A percentile compares a stretch with the other conserved stretches of the same genome.
phyloP scores from a whole-genome alignment of 495 filamentous ascomycete species.

The Aspergillus coremiiformis region DNA sequence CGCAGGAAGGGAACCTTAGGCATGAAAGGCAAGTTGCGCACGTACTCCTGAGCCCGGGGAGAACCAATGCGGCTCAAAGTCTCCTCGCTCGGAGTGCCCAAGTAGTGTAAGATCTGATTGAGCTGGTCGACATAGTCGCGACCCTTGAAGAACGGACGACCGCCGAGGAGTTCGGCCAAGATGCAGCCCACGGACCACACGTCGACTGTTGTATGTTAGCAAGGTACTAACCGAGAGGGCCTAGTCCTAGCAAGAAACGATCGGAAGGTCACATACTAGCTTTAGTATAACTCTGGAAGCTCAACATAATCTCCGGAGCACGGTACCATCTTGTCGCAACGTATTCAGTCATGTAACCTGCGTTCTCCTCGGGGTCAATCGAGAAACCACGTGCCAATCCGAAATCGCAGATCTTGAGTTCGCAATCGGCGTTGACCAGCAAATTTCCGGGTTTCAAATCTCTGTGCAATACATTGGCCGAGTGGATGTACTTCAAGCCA shows the following conservation, averaged over 20 bases:
- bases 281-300: conserved; percentile 99
- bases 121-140: conserved; percentile 98
- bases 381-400: conserved; percentile 94
- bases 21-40: conserved; percentile 96
- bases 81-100: conserved; percentile 93
- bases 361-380: conserved; percentile 95
- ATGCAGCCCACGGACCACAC: conserved; percentile 99
- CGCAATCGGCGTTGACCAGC: conserved; percentile 96
- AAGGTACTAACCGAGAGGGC: no score
- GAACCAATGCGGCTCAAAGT: conserved; percentile 92
- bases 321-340: conserved; percentile 98
- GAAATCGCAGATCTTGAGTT: conserved; percentile 99
- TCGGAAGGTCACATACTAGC: conserved; percentile 64
- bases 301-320: conserved; percentile 98
- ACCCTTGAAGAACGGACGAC: conserved; percentile 97
- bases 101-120: conserved; percentile 97
- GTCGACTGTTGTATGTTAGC: conserved; percentile 58
- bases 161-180: conserved; percentile 89
- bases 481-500: conserved; percentile 97
- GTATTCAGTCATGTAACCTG: conserved; percentile 99
- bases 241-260: no score
- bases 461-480: conserved; percentile 92
- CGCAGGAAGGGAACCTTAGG: conserved; percentile 79
- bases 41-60: conserved; percentile 94
- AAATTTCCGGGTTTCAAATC: conserved; percentile 96